Evolutionary conservation across 495 filamentous ascomycete genomes (phyloP).

Genomic region (Amphirosellinia nigrospora): DNA sequence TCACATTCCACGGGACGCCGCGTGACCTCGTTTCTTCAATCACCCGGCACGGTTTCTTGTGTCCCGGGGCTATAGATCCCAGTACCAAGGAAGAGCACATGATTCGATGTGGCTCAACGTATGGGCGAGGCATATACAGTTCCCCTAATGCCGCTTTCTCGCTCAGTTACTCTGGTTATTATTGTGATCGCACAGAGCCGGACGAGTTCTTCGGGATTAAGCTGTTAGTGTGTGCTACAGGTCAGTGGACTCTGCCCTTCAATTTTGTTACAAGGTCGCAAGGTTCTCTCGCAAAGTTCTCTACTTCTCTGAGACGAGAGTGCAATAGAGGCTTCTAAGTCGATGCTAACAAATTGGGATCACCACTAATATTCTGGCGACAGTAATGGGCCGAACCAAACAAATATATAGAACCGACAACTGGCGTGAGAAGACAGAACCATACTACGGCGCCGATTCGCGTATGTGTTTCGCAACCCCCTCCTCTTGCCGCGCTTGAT

Average conservation of each 20-base stretch:
- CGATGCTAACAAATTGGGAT: too few species aligned
- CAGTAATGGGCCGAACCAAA: background rate
- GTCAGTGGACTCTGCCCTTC: background rate
- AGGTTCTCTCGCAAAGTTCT: too few species aligned
- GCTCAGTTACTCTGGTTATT: background rate
- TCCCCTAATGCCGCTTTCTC: background rate
- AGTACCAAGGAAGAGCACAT: background rate
- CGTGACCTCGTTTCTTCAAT: background rate
- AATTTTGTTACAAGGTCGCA: background rate
- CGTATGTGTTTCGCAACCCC: background rate
- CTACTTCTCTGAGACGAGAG: too few species aligned
- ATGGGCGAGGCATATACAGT: constrained; percentile 6
- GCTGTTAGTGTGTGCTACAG: background rate
- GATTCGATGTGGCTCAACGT: background rate
- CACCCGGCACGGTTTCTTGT: background rate
- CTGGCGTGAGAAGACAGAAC: background rate
- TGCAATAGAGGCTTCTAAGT: too few species aligned
- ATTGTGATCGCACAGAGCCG: background rate
- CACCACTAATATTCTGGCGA: background rate
- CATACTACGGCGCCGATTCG: background rate
- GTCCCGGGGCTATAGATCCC: background rate
- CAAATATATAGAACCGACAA: background rate
- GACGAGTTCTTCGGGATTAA: background rate
- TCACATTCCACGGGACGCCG: constrained; percentile 45
- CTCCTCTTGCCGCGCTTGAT: background rate